Evolutionary conservation across 805 yeast species (phyloP), one percentile per base, ranked within the genome.

Genomic region (Jamesozyma rosinii): DNA sequence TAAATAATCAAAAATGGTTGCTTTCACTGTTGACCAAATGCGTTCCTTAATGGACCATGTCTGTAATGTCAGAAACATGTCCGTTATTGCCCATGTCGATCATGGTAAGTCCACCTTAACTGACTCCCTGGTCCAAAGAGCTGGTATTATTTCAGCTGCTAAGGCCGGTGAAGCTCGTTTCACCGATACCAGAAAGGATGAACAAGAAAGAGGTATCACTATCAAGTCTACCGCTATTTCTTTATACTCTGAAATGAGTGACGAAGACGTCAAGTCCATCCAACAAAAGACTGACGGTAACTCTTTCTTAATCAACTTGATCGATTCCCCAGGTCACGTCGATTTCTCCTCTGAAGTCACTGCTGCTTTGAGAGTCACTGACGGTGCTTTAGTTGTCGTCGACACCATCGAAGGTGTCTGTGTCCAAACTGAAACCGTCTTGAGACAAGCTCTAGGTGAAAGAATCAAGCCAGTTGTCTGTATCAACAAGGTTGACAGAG

Each of bases 241-340:
- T 58, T 81, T 90, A 70, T 90, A 73, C 79, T 79, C 97, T 61
- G 82, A 84, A 70, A 79, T 88, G 83, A 61, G 65, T 45, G 80
- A 76, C 55, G 83, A 83, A 71, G 85, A 80, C 61, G 88, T 87
- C 73, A 78, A 82, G 74, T 82, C 76, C 62, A 90, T 92, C 77
- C 76, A 81, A 71, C 97, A 90, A 77, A 63, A 64, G 54, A 81
- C 92, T 55, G 83, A 69, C 20, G 97, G 97, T 73, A 84, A 77
- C 82, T 81, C 82, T 70, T 90, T 90, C 82, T 83, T 90, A 76
- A 81, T 90, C 63, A 90, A 90, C 87, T 81, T 90, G 81, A 90
- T 90, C 65, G 98, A 90, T 74, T 92, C 98, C 61, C 98, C 98
- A 75, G 98, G 98, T 85, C 98, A 90, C 97, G 97, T 90, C 80